phyloP scores from a whole-genome alignment of 208 protist species.

The Acanthamoeba healyi region DNA sequence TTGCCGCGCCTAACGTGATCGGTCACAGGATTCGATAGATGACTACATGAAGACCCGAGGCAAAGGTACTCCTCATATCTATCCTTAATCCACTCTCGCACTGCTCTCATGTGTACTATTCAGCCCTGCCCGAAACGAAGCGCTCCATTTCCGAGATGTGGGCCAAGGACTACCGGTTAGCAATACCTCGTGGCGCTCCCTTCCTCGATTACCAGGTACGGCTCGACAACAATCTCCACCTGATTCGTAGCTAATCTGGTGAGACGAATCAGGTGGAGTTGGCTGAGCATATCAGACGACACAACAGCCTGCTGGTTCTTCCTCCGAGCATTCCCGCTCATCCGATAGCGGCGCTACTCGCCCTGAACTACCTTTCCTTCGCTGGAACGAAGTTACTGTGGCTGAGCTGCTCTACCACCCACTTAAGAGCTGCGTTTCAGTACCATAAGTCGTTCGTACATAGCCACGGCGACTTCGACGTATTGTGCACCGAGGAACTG shows the following conservation, averaged over 20 bases:
- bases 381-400: slow-evolving; percentile 34
- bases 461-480: not conserved
- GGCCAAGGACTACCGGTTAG: not conserved
- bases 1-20: not conserved
- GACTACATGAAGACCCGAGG: slow-evolving; percentile 46
- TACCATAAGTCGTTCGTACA: slow-evolving; percentile 27
- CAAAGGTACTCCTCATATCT: no score
- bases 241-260: no score
- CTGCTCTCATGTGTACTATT: not conserved
- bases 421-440: not conserved
- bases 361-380: slow-evolving; percentile 60
- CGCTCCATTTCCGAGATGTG: not conserved
- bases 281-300: slow-evolving; percentile 4
- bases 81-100: no score
- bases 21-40: slow-evolving; percentile 19
- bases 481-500: not conserved
- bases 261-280: slow-evolving; percentile 5
- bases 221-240: no score
- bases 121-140: not conserved
- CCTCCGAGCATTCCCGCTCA: not conserved
- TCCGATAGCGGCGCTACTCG: not conserved
- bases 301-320: slow-evolving; percentile 39
- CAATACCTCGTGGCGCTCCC: not conserved
- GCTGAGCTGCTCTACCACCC: not conserved
- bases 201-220: slow-evolving; percentile 32